Evolutionary conservation across 106 monocot genomes (phyloP).

Genomic region (Platanthera guangdongensis): DNA sequence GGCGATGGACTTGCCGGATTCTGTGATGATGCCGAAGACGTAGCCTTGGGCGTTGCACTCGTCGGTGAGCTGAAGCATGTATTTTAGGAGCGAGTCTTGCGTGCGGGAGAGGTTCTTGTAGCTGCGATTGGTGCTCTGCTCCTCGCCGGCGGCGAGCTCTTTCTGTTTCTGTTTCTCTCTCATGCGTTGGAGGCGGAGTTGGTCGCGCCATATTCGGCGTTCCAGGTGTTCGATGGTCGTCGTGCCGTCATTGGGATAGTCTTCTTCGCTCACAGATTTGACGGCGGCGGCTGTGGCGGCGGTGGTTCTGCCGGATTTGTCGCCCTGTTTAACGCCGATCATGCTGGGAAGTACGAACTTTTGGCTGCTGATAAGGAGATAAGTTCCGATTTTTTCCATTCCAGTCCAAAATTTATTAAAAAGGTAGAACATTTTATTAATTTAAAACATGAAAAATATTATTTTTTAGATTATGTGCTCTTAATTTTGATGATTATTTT

Average conservation of each 20-base stretch:
- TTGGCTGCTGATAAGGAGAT: not conserved
- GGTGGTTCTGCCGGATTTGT: not conserved
- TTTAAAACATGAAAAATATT: too few species aligned
- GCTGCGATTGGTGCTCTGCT: not conserved
- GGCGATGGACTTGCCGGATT: not conserved
- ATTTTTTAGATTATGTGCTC: too few species aligned
- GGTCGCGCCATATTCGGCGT: slow-evolving; percentile 8
- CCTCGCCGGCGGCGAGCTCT: not conserved
- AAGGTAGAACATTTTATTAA: too few species aligned
- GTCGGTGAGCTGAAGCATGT: slow-evolving; percentile 4
- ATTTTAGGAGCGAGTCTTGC: not conserved
- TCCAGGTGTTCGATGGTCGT: slow-evolving; percentile 8
- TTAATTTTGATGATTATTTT: too few species aligned
- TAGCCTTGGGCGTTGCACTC: slow-evolving; percentile 13
- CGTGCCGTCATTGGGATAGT: not conserved
- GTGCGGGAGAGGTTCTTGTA: not conserved
- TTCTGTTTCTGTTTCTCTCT: not conserved
- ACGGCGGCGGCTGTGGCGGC: not conserved
- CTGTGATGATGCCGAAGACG: slow-evolving; percentile 13
- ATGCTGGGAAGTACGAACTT: not conserved
- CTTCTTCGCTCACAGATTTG: not conserved
- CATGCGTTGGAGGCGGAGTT: not conserved
- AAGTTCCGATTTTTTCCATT: not conserved
- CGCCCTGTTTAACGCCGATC: not conserved
- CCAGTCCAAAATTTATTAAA: not conserved